Base-by-base conservation (phyloP, 2,329 filamentous ascomycete species). In the Chalara sp. region DNA sequence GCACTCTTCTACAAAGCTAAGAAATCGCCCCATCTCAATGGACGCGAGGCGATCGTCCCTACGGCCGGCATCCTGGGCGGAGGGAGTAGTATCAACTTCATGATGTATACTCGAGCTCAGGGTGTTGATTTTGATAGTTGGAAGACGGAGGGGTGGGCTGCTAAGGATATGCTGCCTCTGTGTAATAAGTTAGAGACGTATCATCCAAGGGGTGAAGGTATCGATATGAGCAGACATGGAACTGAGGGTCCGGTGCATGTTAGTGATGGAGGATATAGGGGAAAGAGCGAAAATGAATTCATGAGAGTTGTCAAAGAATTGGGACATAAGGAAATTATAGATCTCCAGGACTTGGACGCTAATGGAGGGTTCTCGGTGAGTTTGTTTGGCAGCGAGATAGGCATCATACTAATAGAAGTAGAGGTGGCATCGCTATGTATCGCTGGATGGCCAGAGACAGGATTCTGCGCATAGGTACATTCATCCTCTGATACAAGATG, bases 181-280 rank as follows among this genome's bases (percentile, higher is more conserved):
- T 62, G 79, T 53, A 79, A 74, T 48, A 81, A 80, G 69, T 63
- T 81, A 8, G 80, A 83, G 63, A 83, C 76, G 0, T 83, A 78
- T 52, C 63, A 65, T 52, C 57, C 55, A 0, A 56, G 53, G 8
- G 58, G 55, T 6, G 39, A 47, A 4, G 49, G n/a, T 1, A 52
- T 56, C 37, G 58, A 65, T 47, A 48, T 45, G 31, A 54, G 53
- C 35, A 48, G 61, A 70, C 81, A 84, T 56, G 81, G 81, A 10
- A 61, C 68, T 39, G 63, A 72, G 29, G 81, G 81, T 0, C 80
- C 80, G 0, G 70, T 84, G 8, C 67, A 79, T 31, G 63, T 85
- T 30, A 79, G 76, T 0, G 68, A 72, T 29, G 76, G 78, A 13
- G 72, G 73, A 0, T 78, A 69, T 58, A 61, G 67, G 12, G 65